Conservation (phyloP, 2,329 filamentous ascomycete species). For the Chalaropsis ovoidea region DNA sequence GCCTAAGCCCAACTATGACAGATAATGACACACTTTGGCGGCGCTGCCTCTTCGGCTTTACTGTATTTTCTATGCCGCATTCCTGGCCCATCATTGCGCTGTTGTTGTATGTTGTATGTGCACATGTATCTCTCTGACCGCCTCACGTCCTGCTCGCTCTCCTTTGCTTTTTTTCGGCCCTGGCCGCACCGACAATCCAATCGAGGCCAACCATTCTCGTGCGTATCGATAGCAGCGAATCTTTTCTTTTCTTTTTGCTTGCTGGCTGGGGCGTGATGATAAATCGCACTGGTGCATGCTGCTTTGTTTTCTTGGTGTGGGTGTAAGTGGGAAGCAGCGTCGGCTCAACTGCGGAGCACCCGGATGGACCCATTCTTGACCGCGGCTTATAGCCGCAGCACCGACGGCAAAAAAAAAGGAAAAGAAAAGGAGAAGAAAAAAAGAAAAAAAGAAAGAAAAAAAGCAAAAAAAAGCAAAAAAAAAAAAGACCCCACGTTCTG, state of each 20-base stretch:
- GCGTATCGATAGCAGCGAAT: neutral
- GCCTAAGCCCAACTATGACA: neutral
- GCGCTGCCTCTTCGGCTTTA: neutral
- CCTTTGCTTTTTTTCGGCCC: neutral
- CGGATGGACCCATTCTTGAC: conserved; percentile 14
- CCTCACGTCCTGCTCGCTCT: neutral
- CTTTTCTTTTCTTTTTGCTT: too few species aligned
- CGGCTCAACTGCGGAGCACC: conserved; percentile 19
- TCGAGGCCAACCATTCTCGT: neutral
- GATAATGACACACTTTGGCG: conserved; percentile 2
- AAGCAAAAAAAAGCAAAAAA: too few species aligned
- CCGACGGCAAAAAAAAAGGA: neutral
- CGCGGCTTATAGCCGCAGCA: neutral
- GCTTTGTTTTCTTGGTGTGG: neutral
- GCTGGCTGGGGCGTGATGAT: too few species aligned
- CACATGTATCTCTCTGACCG: neutral
- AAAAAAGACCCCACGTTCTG: neutral
- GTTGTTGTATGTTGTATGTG: neutral
- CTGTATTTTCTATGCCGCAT: neutral
- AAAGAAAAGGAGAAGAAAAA: too few species aligned
- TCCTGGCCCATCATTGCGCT: neutral
- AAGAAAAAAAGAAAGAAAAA: too few species aligned
- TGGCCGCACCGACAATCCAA: neutral
- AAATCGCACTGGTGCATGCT: neutral
- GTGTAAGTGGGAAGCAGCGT: neutral